Percentiles rank a stretch among this genome's conserved stretches.
Conservation (phyloP, 179 eudicot genomes). For the Drosera spatulata region DNA sequence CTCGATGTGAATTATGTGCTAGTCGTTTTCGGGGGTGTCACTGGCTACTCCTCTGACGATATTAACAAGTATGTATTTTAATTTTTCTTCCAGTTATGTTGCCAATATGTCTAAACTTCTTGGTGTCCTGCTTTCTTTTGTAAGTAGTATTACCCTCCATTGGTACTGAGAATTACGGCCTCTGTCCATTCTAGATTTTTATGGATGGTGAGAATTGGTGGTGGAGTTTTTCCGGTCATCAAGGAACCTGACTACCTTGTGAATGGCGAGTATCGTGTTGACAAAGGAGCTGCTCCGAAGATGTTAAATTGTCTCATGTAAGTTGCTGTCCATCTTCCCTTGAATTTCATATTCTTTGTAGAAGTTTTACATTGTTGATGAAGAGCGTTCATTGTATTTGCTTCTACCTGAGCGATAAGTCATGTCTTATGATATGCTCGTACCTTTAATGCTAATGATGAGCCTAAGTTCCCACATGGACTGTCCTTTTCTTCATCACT, state of each 20-base stretch:
- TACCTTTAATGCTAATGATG: no score
- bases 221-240: conserved; percentile 93
- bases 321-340: conserved; percentile 11
- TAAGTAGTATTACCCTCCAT: neutral
- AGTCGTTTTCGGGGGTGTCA: conserved; percentile 98
- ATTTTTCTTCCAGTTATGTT: neutral
- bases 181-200: conserved; percentile 41
- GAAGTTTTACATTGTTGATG: neutral
- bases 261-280: conserved; percentile 71
- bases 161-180: neutral
- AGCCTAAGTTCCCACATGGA: no score
- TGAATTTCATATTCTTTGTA: neutral
- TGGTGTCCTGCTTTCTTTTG: neutral
- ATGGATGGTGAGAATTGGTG: conserved; percentile 99
- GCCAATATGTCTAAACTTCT: neutral
- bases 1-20: conserved; percentile 95
- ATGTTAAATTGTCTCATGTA: conserved; percentile 52
- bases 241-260: conserved; percentile 97
- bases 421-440: no score
- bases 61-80: conserved; percentile 67
- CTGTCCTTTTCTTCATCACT: no score
- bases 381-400: no score
- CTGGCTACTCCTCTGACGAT: conserved; percentile 97
- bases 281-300: conserved; percentile 55
- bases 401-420: no score